These are phyloP conservation scores for Ceriops decandra DNA, from an alignment of 345 rosid species.

Conservation along the genomic window DNA sequence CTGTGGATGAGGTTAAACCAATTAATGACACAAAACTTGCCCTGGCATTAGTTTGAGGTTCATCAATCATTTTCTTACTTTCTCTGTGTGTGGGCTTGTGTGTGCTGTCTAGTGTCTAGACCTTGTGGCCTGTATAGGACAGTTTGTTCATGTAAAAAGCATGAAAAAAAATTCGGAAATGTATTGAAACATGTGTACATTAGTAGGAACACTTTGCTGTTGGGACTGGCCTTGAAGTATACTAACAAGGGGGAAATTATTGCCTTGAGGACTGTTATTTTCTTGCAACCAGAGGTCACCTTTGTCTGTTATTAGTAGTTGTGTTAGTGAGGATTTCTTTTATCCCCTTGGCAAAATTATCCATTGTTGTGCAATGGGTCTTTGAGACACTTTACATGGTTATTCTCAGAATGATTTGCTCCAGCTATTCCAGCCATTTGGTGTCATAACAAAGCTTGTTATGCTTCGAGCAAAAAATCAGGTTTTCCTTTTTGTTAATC, in stretches of 20 bases:
- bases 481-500: constrained; percentile 38
- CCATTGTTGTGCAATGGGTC: background rate
- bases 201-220: background rate
- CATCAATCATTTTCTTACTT: too few species aligned
- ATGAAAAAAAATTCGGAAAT: too few species aligned
- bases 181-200: background rate
- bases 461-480: constrained; percentile 99
- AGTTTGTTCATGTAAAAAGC: too few species aligned
- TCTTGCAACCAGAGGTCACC: background rate
- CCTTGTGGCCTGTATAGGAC: too few species aligned
- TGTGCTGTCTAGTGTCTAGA: too few species aligned
- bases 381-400: constrained; percentile 9
- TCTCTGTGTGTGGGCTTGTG: too few species aligned
- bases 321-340: background rate
- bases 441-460: constrained; percentile 93
- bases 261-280: background rate
- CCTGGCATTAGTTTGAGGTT: too few species aligned
- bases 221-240: background rate
- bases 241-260: background rate
- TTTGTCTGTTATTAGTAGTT: background rate
- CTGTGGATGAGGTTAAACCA: too few species aligned
- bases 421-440: constrained; percentile 97
- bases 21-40: too few species aligned
- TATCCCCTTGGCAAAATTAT: background rate
- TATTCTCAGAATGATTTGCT: constrained; percentile 82